Base-by-base conservation (phyloP, 495 filamentous ascomycete species). In the Pseudoneurospora amorphoporcata region DNA sequence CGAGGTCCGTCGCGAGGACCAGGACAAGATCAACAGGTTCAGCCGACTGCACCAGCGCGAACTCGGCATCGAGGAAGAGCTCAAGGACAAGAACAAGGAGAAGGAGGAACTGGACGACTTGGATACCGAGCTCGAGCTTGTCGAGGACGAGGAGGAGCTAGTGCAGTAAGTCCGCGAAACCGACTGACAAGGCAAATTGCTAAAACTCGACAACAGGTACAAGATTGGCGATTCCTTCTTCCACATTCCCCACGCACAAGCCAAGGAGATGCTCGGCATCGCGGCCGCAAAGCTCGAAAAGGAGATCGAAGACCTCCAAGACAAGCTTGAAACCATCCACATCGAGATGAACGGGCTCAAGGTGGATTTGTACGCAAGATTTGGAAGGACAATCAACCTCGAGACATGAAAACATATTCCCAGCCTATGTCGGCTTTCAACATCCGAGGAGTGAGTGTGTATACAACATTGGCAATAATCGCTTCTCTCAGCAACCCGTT, bases 11-110 rank as follows among this genome's bases (percentile, higher is more conserved):
- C 92, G 94, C 75, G 95, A 97, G 77, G 95, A 99, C 79, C 95
- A 99, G 81, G 94, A 99, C 82, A 96, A 94, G 82, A 99, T 99
- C 87, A 99, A 98, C 83, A 91, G 91, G 70, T 99, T 99, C 85
- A 98, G 94, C 81, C 89, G 94, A 43, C 86, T 99, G 69, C 96
- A 99, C 81, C 93, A 96, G 79, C 90, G 92, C 38, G 92, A 97
- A 81, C 83, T 90, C 4, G 78, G 83, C 9, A 80, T 98, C 23
- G 91, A 95, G 80, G 93, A 94, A 17, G 90, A 94, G 75, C 82
- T 99, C 79, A 93, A 93, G 76, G 80, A 78, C 6, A 98, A 97
- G 80, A 90, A 91, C 96, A 97, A 99, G 84, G 95, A 98, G 78
- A 98, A 98, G 82, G 96, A 98, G 81, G 95, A 98, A 76, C 87